Conservation (phyloP, 1,284 basidiomycete species). For the Macrocystidia cucumis region DNA sequence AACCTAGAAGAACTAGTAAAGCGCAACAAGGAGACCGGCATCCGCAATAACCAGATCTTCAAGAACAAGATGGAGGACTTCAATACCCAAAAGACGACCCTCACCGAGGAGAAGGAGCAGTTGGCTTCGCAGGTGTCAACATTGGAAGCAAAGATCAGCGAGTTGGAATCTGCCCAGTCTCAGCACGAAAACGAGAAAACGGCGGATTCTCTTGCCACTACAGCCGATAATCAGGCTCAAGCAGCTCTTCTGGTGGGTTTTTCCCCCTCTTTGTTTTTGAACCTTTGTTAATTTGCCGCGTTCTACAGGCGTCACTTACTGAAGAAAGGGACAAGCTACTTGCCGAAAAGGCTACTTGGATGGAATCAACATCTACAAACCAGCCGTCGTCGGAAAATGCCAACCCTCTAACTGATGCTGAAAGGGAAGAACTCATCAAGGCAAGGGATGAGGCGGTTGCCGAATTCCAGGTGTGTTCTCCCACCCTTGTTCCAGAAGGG, state of each 20-base stretch:
- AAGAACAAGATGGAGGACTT: constrained; percentile 24
- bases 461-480: constrained; percentile 41
- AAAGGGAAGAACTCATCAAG: constrained; percentile 49
- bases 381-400: too few relatives aligned
- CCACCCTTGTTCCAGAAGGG: neutral
- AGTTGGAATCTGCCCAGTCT: constrained; percentile 28
- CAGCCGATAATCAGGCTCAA: constrained; percentile 25
- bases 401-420: too few relatives aligned
- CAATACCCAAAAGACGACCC: constrained; percentile 22
- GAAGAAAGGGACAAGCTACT: constrained; percentile 55
- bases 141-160: constrained; percentile 28
- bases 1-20: constrained; percentile 29
- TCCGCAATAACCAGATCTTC: constrained; percentile 23
- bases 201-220: constrained; percentile 16
- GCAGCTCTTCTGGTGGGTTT: constrained; percentile 37
- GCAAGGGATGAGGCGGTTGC: constrained; percentile 52
- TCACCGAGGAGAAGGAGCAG: constrained; percentile 26
- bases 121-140: constrained; percentile 25
- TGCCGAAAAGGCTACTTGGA: constrained; percentile 49
- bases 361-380: constrained; percentile 25
- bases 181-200: constrained; percentile 25
- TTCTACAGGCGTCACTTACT: constrained; percentile 39
- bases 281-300: constrained; percentile 1
- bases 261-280: constrained; percentile 1
- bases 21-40: constrained; percentile 27